Evolutionary conservation across 2,329 filamentous ascomycete species (phyloP), one percentile per base, ranked within the genome.

Genomic region (Rhexocercosporidium sp.): DNA sequence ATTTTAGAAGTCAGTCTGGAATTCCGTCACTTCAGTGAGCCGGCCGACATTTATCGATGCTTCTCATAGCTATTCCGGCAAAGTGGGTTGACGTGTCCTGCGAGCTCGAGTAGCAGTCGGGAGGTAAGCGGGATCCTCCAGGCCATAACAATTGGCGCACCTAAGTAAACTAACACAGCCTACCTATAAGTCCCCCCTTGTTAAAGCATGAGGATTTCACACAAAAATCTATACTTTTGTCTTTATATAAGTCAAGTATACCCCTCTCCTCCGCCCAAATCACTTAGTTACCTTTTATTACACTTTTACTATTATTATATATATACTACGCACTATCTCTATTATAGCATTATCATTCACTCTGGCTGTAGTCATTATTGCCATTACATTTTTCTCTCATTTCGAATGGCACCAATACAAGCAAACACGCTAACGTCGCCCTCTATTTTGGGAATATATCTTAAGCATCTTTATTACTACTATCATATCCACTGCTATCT

Each of bases 281-380:
- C 18, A 39, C 53, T 56, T 56, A 6, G 18, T 56, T 56, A 34
- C n/a, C n/a, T 56, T 1, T 7, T n/a, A 2, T 20, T 22, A 56
- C n/a, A 56, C 31, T 56, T 56, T 12, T 56, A 56, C 18, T 56
- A 56, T 56, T 3, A 56, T 37, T 27, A 56, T 56, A 6, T 37
- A 56, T 18, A 25, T 12, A 18, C 31, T n/a, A 56, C 53, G 31
- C 31, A 37, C 29, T 56, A 56, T 56, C 31, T 56, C 53, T 6
- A 56, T 56, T 16, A 37, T 56, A 56, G 31, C 18, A 56, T 39
- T n/a, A 56, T 56, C n/a, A 56, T 39, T 39, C n/a, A 56, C 53
- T 37, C n/a, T 56, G 11, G 31, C 18, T 56, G 16, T 56, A 6
- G 18, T 56, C 8, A 56, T 39, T 56, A 56, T 56, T 37, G n/a